Percentiles rank a stretch among this genome's conserved stretches.
These are phyloP conservation scores for Pestalotiopsis sp. DNA, from an alignment of 2,329 filamentous ascomycete species.

Conservation along the genomic window DNA sequence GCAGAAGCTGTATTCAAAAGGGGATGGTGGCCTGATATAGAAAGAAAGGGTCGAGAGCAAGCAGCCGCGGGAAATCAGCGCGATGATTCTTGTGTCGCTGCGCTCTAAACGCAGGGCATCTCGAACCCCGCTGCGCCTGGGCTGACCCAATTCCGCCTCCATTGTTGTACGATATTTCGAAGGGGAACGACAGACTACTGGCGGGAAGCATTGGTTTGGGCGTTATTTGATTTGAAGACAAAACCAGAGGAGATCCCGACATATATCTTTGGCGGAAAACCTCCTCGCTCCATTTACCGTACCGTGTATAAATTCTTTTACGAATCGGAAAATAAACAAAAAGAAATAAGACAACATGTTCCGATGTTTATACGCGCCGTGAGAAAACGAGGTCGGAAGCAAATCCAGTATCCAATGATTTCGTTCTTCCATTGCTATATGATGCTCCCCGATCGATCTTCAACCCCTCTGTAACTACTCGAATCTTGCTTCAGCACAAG, in stretches of 20 bases:
- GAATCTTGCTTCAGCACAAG: conserved; percentile 36
- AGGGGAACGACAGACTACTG: neutral
- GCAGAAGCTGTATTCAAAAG: too few relatives aligned
- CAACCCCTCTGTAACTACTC: neutral
- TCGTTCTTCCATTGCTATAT: neutral
- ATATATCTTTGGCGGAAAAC: neutral
- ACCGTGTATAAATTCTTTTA: conserved; percentile 11
- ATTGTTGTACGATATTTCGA: neutral
- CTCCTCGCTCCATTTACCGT: neutral
- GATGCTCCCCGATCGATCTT: neutral
- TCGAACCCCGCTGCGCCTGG: neutral
- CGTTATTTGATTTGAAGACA: neutral
- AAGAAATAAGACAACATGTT: neutral
- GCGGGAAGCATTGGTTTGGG: neutral
- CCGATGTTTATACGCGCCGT: neutral
- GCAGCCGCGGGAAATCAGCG: too few relatives aligned
- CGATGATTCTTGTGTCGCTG: too few relatives aligned
- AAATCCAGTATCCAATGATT: neutral
- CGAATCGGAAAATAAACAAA: conserved; percentile 1
- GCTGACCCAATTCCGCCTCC: neutral
- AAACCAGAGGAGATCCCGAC: neutral
- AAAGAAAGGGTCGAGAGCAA: too few relatives aligned
- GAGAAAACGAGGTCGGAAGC: neutral
- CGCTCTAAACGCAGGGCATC: neutral
- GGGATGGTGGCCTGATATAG: too few relatives aligned